Evolutionary conservation across 2,329 filamentous ascomycete genomes (phyloP).

Genomic region (Aspergillus ruber): DNA sequence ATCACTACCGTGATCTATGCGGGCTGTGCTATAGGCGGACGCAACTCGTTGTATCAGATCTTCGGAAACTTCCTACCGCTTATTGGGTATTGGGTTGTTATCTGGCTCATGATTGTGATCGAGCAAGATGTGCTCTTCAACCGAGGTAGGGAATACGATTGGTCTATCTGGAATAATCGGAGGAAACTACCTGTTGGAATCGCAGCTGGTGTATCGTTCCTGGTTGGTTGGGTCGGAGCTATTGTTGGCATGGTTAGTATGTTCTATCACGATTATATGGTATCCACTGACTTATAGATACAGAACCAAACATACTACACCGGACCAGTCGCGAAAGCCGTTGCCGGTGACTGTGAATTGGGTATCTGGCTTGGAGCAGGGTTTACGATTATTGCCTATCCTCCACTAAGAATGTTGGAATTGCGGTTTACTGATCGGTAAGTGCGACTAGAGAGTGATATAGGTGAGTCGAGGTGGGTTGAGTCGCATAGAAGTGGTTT

Average conservation of each 20-base stretch:
- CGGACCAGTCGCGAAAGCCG: slow-evolving; percentile 28
- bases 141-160: slow-evolving; percentile 32
- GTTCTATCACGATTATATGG: neutral
- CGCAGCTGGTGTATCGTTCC: slow-evolving; percentile 33
- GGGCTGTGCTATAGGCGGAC: slow-evolving; percentile 39
- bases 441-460: neutral
- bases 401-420: slow-evolving; percentile 30
- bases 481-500: too few relatives aligned
- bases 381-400: slow-evolving; percentile 31
- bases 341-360: slow-evolving; percentile 29
- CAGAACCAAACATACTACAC: slow-evolving; percentile 35
- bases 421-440: slow-evolving; percentile 7
- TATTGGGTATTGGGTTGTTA: slow-evolving; percentile 43
- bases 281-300: neutral
- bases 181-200: slow-evolving; percentile 35
- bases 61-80: slow-evolving; percentile 42
- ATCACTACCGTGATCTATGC: slow-evolving; percentile 37
- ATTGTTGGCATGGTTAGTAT: slow-evolving; percentile 34
- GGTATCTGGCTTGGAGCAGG: slow-evolving; percentile 31
- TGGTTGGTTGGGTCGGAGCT: slow-evolving; percentile 36
- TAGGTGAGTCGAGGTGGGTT: too few relatives aligned
- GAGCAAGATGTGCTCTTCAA: slow-evolving; percentile 41
- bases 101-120: slow-evolving; percentile 38
- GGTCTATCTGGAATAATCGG: slow-evolving; percentile 35
- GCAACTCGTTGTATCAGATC: slow-evolving; percentile 38